phyloP scores from a whole-genome alignment of 1,139 yeast species.

The Entelexis paramagnoliae region DNA sequence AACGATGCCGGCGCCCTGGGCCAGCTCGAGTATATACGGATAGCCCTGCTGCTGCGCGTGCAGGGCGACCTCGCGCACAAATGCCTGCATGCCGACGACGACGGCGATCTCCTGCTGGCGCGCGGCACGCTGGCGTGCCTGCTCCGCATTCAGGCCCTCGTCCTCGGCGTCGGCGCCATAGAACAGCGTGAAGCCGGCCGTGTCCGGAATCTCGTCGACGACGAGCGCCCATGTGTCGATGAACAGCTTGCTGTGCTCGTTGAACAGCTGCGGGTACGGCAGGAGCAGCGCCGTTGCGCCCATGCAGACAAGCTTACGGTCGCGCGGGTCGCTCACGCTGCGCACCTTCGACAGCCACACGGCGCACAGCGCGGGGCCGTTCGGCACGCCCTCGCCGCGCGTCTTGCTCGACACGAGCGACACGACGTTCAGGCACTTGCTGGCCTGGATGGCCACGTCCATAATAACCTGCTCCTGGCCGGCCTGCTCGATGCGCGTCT shows the following conservation, averaged over 20 bases:
- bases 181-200: not conserved
- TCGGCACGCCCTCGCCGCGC: constrained; percentile 7
- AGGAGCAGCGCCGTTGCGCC: constrained; percentile 44
- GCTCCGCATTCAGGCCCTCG: constrained; percentile 23
- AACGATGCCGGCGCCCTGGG: not conserved
- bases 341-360: constrained; percentile 35
- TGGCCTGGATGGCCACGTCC: constrained; percentile 12
- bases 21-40: not conserved
- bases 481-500: constrained; percentile 6
- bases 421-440: constrained; percentile 10
- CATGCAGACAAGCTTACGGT: constrained; percentile 51
- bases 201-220: constrained; percentile 55
- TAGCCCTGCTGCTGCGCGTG: constrained; percentile 10
- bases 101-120: constrained; percentile 50
- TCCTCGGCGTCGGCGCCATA: constrained; percentile 27
- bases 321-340: constrained; percentile 57
- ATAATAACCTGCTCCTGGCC: constrained; percentile 9
- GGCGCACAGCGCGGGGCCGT: constrained; percentile 20
- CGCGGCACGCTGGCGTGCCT: constrained; percentile 23
- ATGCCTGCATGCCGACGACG: constrained; percentile 40
- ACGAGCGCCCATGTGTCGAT: constrained; percentile 48
- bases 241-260: constrained; percentile 34
- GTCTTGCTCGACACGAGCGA: constrained; percentile 11
- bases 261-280: constrained; percentile 29
- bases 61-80: constrained; percentile 24